Percentiles rank a stretch among this genome's conserved stretches.
Evolutionary conservation across 2,329 filamentous ascomycete species (phyloP).

Genomic region (Alternaria metachromatica): DNA sequence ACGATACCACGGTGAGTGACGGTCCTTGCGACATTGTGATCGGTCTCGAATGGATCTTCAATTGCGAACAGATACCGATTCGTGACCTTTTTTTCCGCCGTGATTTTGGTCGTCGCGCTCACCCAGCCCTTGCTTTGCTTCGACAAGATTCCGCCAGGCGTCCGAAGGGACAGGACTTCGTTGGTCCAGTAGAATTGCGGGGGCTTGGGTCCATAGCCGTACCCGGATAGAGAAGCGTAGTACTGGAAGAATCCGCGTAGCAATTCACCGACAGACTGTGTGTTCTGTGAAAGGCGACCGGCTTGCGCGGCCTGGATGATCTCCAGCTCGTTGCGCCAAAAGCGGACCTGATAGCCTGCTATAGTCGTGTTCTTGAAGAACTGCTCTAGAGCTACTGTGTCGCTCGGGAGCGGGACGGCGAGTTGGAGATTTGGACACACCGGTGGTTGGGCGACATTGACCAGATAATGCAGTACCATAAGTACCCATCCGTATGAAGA

Average conservation of each 20-base stretch:
- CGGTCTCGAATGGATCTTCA: conserved; percentile 87
- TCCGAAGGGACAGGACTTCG: conserved; percentile 80
- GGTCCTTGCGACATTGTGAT: conserved; percentile 87
- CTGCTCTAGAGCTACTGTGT: conserved; percentile 36
- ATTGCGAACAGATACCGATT: conserved; percentile 87
- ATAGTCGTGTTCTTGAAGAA: conserved; percentile 55
- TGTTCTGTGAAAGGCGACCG: conserved; percentile 70
- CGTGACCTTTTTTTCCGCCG: conserved; percentile 72
- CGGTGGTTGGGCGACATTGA: conserved; percentile 80
- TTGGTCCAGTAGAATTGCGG: conserved; percentile 80
- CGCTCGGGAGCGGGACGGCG: conserved; percentile 45
- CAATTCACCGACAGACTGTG: conserved; percentile 71
- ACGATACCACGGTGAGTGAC: conserved; percentile 84
- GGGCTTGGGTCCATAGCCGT: conserved; percentile 28
- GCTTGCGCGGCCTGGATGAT: conserved; percentile 67
- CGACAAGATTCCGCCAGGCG: conserved; percentile 69
- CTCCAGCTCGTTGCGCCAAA: conserved; percentile 77
- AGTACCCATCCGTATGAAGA: conserved; percentile 91
- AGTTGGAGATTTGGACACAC: conserved; percentile 84
- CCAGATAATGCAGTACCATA: conserved; percentile 89
- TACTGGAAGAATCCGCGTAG: conserved; percentile 89
- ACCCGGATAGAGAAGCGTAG: conserved; percentile 66
- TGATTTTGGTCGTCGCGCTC: conserved; percentile 72
- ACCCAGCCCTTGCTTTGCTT: conserved; percentile 88
- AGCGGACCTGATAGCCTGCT: conserved; percentile 73